phyloP scores from a whole-genome alignment of 2,329 filamentous ascomycete species.

The Macrophomina phaseolina region DNA sequence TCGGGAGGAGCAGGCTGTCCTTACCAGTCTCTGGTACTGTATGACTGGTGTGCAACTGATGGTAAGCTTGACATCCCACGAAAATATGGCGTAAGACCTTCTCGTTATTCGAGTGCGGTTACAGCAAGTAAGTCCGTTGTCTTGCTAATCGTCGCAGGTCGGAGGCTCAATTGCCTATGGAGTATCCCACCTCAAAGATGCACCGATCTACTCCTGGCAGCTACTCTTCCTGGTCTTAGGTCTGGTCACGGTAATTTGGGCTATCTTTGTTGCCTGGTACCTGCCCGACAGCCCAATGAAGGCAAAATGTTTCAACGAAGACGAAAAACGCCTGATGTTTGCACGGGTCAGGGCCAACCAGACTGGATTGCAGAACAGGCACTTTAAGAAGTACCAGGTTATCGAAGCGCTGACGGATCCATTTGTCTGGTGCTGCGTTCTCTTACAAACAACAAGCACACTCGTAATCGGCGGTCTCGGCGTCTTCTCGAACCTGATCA shows the following conservation, averaged over 20 bases:
- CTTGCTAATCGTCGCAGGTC: conserved; percentile 32
- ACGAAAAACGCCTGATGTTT: conserved; percentile 64
- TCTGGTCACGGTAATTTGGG: conserved; percentile 53
- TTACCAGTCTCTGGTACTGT: conserved; percentile 12
- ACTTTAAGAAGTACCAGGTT: conserved; percentile 34
- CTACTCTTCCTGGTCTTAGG: conserved; percentile 58
- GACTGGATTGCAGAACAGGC: conserved; percentile 42
- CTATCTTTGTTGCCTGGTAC: neutral
- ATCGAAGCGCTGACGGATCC: conserved; percentile 35
- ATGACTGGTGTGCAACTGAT: conserved; percentile 13
- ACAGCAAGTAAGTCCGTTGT: conserved; percentile 27
- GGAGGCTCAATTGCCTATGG: conserved; percentile 49
- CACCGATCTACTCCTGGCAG: conserved; percentile 44
- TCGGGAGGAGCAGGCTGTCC: conserved; percentile 30
- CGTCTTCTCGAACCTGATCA: conserved; percentile 45
- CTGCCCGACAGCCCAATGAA: conserved; percentile 69
- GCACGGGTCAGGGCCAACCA: conserved; percentile 56
- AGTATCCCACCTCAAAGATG: conserved; percentile 37
- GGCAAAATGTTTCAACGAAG: conserved; percentile 61
- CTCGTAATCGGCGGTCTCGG: conserved; percentile 45
- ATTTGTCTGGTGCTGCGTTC: conserved; percentile 34
- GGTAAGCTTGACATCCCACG: conserved; percentile 35
- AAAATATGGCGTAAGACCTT: conserved; percentile 30
- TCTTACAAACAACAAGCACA: conserved; percentile 35
- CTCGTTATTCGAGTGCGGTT: too few relatives aligned